Conservation (phyloP, 2,329 filamentous ascomycete genomes). For the Penicillium expansum region DNA sequence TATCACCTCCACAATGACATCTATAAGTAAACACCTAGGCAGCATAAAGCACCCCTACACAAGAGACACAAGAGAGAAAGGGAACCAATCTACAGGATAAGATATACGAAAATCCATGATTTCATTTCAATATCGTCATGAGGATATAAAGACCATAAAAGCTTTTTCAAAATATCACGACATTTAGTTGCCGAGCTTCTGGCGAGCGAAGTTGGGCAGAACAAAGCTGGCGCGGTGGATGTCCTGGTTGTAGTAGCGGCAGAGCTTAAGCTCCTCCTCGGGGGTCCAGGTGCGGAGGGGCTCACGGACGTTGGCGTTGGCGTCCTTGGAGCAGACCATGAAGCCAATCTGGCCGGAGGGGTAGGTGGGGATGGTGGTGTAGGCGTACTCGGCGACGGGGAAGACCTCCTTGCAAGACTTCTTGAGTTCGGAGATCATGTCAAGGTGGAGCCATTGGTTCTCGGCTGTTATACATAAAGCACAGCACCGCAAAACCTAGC, state of each 20-base stretch:
- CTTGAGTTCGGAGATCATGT: conserved; percentile 91
- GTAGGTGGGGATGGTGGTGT: conserved; percentile 98
- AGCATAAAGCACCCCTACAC: not conserved
- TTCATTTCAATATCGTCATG: conserved; percentile 15
- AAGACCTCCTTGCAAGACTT: conserved; percentile 96
- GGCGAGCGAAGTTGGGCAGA: conserved; percentile 87
- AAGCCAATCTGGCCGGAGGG: conserved; percentile 98
- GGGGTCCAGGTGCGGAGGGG: conserved; percentile 76
- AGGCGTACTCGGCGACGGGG: conserved; percentile 95
- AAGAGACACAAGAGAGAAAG: not conserved
- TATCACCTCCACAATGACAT: not conserved
- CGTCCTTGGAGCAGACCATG: conserved; percentile 99
- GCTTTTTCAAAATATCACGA: conserved; percentile 6
- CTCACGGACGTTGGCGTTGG: conserved; percentile 75
- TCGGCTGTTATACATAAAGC: conserved; percentile 62
- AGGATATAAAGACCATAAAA: conserved; percentile 12
- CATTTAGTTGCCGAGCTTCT: conserved; percentile 52
- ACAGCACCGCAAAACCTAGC: conserved; percentile 33
- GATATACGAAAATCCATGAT: conserved; percentile 7
- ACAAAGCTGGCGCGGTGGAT: conserved; percentile 95
- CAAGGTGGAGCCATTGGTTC: conserved; percentile 98
- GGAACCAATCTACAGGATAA: not conserved
- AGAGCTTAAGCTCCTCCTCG: conserved; percentile 89
- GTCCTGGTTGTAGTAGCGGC: conserved; percentile 95
- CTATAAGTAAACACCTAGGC: not conserved